Base-by-base conservation (phyloP, 129 eudicot species). In the Kitagawia praeruptora region DNA sequence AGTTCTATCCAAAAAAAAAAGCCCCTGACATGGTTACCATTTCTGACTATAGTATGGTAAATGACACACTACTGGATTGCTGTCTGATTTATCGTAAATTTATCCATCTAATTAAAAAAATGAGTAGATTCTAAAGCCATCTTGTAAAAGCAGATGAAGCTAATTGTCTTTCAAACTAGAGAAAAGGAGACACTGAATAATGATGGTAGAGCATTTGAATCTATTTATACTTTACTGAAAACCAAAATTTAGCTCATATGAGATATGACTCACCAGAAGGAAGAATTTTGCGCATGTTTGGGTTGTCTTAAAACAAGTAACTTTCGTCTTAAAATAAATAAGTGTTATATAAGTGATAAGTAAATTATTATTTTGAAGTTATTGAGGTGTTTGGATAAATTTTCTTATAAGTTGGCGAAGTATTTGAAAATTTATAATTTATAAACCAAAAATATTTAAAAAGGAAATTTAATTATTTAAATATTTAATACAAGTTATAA, bases 1-100 rank as follows among this genome's bases (percentile, higher is more conserved):
- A 61, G 34, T 61, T 61, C 15, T 61, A 53, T 21, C 11, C 11
- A 19, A 21, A 14, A 51, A 2, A 23, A 8, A 58, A n/a, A 51
- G 8, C 8, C 0, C 28, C 31, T 2, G 31, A n/a, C 13, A 23
- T 58, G 31, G 66, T 39, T 71, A 21, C 48, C 8, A 69, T 38
- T 21, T 71, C 48, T 71, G 75, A 41, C 40, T 21, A 39, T 70
- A 70, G 6, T 18, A 39, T 70, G 48, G 6, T 2, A 23, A 37
- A 71, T 40, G 75, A 19, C 48, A 71, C 6, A 21, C 45, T 71
- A 40, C 28, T 71, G 75, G 75, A 38, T 41, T 71, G 75, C n/a
- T 19, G 27, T 70, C 46, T 38, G 74, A 37, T 16, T 69, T 37
- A 13, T 69, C 21, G 4, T 34, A 14, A 21, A 37, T 19, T 38